A percentile compares a stretch with the other conserved stretches of the same genome.
Evolutionary conservation across 2,329 filamentous ascomycete species (phyloP).

Genomic region (Trichoderma cornu-damae): DNA sequence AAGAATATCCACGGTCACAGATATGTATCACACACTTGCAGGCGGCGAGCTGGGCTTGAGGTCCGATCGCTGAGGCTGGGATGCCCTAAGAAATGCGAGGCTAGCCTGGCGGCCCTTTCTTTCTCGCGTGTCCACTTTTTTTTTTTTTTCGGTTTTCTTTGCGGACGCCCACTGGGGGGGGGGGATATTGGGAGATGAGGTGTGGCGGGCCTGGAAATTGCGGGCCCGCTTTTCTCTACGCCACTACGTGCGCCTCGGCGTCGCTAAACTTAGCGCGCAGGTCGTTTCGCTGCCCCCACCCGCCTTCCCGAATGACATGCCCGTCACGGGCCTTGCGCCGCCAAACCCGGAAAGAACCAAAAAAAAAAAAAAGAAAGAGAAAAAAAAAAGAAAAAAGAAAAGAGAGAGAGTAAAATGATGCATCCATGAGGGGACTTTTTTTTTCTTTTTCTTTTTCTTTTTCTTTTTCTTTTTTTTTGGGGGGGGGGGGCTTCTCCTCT

Average conservation of each 20-base stretch:
- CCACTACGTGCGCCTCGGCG: neutral
- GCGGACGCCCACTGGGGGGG: neutral
- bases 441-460: too few relatives aligned
- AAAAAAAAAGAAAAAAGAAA: neutral
- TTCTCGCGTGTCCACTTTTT: too few relatives aligned
- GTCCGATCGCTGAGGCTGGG: conserved; percentile 7
- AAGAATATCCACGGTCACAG: neutral
- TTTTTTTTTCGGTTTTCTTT: too few relatives aligned
- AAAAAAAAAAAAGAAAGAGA: neutral
- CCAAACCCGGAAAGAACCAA: too few relatives aligned
- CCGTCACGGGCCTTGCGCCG: conserved; percentile 18
- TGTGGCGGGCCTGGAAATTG: conserved; percentile 19
- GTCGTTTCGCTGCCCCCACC: conserved; percentile 11
- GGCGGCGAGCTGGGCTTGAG: conserved; percentile 1
- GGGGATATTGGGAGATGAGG: conserved; percentile 6
- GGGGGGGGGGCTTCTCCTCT: too few relatives aligned
- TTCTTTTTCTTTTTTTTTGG: too few relatives aligned
- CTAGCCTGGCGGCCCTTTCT: conserved; percentile 7
- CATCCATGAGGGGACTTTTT: conserved; percentile 18
- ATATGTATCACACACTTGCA: conserved; percentile 18
- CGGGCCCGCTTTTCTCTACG: conserved; percentile 14
- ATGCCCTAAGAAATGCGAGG: conserved; percentile 4
- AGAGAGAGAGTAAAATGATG: conserved; percentile 5
- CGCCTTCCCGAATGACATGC: conserved; percentile 19
- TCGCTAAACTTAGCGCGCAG: conserved; percentile 17